Percentiles rank a stretch among this genome's conserved stretches.
phyloP scores from a whole-genome alignment of 805 yeast genomes.

The Candida patagonica region DNA sequence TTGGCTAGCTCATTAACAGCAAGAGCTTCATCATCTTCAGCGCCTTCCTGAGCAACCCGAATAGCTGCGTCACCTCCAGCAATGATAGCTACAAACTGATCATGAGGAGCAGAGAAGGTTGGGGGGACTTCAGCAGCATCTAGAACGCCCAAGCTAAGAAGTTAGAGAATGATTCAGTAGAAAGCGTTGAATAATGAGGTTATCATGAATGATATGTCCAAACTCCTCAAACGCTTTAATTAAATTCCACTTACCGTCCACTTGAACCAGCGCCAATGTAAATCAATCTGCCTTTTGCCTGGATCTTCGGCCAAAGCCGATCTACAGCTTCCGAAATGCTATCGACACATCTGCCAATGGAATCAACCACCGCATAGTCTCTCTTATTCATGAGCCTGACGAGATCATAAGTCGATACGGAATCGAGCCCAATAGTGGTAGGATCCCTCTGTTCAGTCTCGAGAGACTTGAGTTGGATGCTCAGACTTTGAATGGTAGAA shows the following conservation, averaged over 20 bases:
- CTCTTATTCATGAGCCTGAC: constrained; percentile 17
- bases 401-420: constrained; percentile 14
- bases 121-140: constrained; percentile 25
- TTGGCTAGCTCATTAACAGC: constrained; percentile 17
- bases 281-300: constrained; percentile 21
- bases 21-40: constrained; percentile 18
- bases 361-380: constrained; percentile 13
- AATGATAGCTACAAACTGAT: constrained; percentile 21
- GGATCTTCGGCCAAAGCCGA: constrained; percentile 15
- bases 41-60: constrained; percentile 22
- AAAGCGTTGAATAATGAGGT: too few relatives aligned
- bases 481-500: too few relatives aligned
- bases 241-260: constrained; percentile 13
- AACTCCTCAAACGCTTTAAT: too few relatives aligned
- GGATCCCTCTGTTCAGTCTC: constrained; percentile 21
- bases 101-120: constrained; percentile 21
- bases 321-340: constrained; percentile 18
- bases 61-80: constrained; percentile 25
- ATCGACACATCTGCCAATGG: constrained; percentile 12
- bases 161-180: constrained; percentile 1
- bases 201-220: too few relatives aligned
- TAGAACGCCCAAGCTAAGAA: constrained; percentile 17
- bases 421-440: constrained; percentile 16
- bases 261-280: constrained; percentile 25
- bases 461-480: constrained; percentile 4